Percentiles rank a stretch among this genome's conserved stretches.
Conservation (phyloP, 176 grass and related monocot species). For the Musa troglodytarum region DNA sequence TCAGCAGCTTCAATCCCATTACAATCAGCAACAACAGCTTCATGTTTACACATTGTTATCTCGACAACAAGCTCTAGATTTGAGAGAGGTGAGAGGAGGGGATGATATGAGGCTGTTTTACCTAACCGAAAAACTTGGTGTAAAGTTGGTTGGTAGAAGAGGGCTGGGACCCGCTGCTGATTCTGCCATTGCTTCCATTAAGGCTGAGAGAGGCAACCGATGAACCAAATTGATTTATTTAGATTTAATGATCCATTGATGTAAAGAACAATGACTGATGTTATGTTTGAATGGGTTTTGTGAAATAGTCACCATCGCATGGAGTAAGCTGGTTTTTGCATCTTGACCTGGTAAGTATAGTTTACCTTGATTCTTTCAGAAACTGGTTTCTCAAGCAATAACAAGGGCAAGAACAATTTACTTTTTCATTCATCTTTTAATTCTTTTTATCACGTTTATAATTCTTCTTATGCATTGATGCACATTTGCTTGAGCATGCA, state of each 20-base stretch:
- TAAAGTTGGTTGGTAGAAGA: conserved; percentile 88
- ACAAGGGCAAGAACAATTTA: no score
- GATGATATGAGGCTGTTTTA: conserved; percentile 90
- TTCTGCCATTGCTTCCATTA: conserved; percentile 84
- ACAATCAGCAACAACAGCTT: conserved; percentile 80
- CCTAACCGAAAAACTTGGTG: conserved; percentile 67
- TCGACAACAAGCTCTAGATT: conserved; percentile 75
- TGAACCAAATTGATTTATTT: conserved; percentile 39
- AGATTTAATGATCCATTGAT: neutral
- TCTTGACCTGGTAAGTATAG: neutral
- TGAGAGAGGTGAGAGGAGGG: conserved; percentile 95
- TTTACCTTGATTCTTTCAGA: no score
- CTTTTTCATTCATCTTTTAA: no score
- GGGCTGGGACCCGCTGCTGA: conserved; percentile 75
- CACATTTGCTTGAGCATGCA: neutral
- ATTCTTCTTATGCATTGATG: no score
- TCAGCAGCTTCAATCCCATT: conserved; percentile 84
- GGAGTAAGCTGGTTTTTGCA: neutral
- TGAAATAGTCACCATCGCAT: neutral
- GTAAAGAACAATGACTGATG: neutral
- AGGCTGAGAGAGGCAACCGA: conserved; percentile 60
- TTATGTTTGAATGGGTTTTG: neutral
- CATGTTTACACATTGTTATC: conserved; percentile 77
- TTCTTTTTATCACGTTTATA: no score
- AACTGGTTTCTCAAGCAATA: no score